Base-by-base conservation (phyloP, 2,329 filamentous ascomycete genomes). In the Beauveria sp. region DNA sequence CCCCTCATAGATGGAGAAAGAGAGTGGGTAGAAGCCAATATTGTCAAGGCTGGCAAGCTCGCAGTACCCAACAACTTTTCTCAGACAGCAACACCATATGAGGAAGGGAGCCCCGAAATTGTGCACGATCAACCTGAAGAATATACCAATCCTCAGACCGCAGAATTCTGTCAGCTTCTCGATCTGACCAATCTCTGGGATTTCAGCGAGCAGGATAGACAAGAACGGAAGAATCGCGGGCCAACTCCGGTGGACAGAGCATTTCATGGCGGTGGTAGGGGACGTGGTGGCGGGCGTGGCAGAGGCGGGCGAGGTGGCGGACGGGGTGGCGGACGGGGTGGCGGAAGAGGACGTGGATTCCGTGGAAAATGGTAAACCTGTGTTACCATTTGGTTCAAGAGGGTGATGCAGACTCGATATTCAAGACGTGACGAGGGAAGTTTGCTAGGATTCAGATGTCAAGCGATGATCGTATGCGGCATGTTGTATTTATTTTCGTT, bases 91-190 rank as follows among this genome's bases (percentile, higher is more conserved):
- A 89, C 91, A 1, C 79, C 87, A 2, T 89, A 92, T 65, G 80
- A 86, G 49, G 75, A 79, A 1, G 76, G 78, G 0, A 76, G 80
- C 7, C 83, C 86, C 0, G 83, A 87, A 65, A 79, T 77, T 26
- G 83, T 85, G 0, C 69, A 78, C 0, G 78, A 87, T n/a, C 83
- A 86, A 71, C 91, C 92, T 1, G 77, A 80, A 1, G 93, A 97
- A 74, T 93, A 93, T 71, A 91, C 86, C 4, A 98, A 95, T 70
- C 88, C 89, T 14, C 93, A 98, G 75, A 98, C 92, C 7, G 79
- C 78, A n/a, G 75, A 79, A 3, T 98, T 93, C 71, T 99, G 95
- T 73, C 78, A 87, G 61, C 75, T 98, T 61, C 69, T 98, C 1
- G 86, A 83, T 9, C 86, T 99, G 40, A 77, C 83, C 6, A 96